Percentiles rank a stretch among this genome's conserved stretches.
Conservation (phyloP, 2,329 filamentous ascomycete species). For the Neoscytalidium dimidiatum region DNA sequence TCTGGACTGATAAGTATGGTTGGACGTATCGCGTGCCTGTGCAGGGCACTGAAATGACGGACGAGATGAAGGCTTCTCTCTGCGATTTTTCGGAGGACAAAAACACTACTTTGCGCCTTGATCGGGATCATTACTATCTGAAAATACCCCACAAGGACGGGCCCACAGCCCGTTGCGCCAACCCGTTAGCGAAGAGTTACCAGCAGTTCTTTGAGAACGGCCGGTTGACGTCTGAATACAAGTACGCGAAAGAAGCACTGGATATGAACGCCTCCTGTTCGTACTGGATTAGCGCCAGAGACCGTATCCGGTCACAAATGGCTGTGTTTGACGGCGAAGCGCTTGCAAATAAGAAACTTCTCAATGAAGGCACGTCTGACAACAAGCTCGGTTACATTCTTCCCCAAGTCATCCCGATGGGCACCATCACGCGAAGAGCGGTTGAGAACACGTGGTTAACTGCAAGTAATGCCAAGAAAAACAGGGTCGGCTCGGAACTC, state of each 20-base stretch:
- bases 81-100: slow-evolving; percentile 79
- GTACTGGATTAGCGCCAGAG: slow-evolving; percentile 96
- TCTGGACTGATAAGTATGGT: slow-evolving; percentile 91
- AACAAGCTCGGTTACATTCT: slow-evolving; percentile 76
- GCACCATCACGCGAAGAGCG: slow-evolving; percentile 88
- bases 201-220: slow-evolving; percentile 89
- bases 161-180: slow-evolving; percentile 78
- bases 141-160: slow-evolving; percentile 98
- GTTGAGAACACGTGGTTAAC: slow-evolving; percentile 99
- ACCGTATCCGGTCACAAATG: slow-evolving; percentile 92
- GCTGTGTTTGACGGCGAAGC: slow-evolving; percentile 79
- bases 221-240: slow-evolving; percentile 80
- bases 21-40: slow-evolving; percentile 83
- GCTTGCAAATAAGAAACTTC: slow-evolving; percentile 24
- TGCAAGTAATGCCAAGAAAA: slow-evolving; percentile 94
- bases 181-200: slow-evolving; percentile 89
- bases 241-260: slow-evolving; percentile 89
- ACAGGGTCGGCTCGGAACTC: slow-evolving; percentile 92
- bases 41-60: slow-evolving; percentile 28
- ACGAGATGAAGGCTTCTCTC: slow-evolving; percentile 60
- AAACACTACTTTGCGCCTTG: slow-evolving; percentile 65
- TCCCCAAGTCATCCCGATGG: slow-evolving; percentile 97
- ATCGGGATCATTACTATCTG: slow-evolving; percentile 71
- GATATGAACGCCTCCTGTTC: slow-evolving; percentile 99
- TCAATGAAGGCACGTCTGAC: slow-evolving; percentile 23